Evolutionary conservation across 2,329 filamentous ascomycete genomes (phyloP).

Genomic region (Alternaria brassicae): DNA sequence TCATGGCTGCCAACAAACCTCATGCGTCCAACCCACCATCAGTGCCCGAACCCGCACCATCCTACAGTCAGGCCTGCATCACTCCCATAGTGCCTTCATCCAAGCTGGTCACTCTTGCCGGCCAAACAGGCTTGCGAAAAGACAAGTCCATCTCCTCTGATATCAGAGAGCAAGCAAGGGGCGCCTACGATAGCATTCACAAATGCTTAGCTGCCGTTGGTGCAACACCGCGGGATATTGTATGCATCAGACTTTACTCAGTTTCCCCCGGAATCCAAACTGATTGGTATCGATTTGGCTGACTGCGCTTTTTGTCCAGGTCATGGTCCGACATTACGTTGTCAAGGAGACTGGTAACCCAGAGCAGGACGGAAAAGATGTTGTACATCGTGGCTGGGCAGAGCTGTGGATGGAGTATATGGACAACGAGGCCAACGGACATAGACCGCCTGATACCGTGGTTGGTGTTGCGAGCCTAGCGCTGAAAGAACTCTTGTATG

Average conservation of each 20-base stretch:
- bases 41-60: slow-evolving; percentile 37
- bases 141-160: slow-evolving; percentile 20
- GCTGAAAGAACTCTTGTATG: slow-evolving; percentile 41
- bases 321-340: slow-evolving; percentile 47
- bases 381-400: slow-evolving; percentile 43
- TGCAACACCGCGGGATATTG: slow-evolving; percentile 46
- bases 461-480: slow-evolving; percentile 46
- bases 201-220: slow-evolving; percentile 38
- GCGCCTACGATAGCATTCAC: slow-evolving; percentile 38
- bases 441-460: slow-evolving; percentile 49
- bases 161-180: slow-evolving; percentile 38
- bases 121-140: slow-evolving; percentile 34
- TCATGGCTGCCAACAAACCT: slow-evolving; percentile 31
- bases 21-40: slow-evolving; percentile 39
- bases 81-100: slow-evolving; percentile 40
- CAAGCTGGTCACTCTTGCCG: slow-evolving; percentile 44
- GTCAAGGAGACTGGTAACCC: slow-evolving; percentile 43
- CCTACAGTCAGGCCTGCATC: slow-evolving; percentile 41
- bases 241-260: neutral
- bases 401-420: slow-evolving; percentile 47
- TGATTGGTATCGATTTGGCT: neutral
- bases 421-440: slow-evolving; percentile 42
- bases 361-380: slow-evolving; percentile 29
- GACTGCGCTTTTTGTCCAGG: slow-evolving; percentile 2
- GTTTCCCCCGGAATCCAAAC: neutral